Conservation (phyloP, 129 eudicot genomes). For the Lactuca sativa region DNA sequence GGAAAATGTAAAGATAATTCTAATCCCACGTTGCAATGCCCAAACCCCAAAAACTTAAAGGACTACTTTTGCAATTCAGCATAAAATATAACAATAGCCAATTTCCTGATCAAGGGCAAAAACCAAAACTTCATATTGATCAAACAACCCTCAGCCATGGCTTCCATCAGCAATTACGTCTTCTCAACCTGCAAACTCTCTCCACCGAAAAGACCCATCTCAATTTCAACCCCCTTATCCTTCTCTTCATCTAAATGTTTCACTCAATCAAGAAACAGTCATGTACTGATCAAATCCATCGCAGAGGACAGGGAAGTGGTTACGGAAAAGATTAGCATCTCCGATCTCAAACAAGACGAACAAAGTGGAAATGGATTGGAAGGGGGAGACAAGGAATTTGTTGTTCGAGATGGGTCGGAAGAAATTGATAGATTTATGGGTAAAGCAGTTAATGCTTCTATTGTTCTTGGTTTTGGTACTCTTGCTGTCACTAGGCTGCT, state of each 20-base stretch:
- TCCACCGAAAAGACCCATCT: slow-evolving; percentile 18
- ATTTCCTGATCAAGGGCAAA: background rate
- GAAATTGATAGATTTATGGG: slow-evolving; percentile 36
- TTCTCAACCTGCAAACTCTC: slow-evolving; percentile 15
- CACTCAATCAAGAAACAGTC: slow-evolving; percentile 17
- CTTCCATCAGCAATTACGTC: slow-evolving; percentile 23
- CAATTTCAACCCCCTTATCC: slow-evolving; percentile 18
- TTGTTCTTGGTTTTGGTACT: slow-evolving; percentile 81
- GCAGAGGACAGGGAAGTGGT: slow-evolving; percentile 48
- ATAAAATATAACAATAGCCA: background rate
- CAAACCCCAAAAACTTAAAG: slow-evolving; percentile 16
- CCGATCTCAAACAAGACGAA: slow-evolving; percentile 24
- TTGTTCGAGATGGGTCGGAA: slow-evolving; percentile 10
- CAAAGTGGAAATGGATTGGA: slow-evolving; percentile 14
- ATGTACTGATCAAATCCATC: slow-evolving; percentile 26
- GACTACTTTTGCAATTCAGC: background rate
- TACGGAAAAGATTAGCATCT: slow-evolving; percentile 23
- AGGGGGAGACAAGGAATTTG: background rate
- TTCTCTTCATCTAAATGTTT: slow-evolving; percentile 19
- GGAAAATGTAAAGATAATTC: background rate
- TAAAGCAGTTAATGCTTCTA: slow-evolving; percentile 64
- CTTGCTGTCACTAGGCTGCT: slow-evolving; percentile 77
- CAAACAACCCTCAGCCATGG: slow-evolving; percentile 43
- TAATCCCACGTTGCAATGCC: slow-evolving; percentile 18
- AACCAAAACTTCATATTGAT: slow-evolving; percentile 8